Evolutionary conservation across 1,284 basidiomycete genomes (phyloP), one percentile per base, ranked within the genome.

Genomic region (Paramarasmius palmivorus): DNA sequence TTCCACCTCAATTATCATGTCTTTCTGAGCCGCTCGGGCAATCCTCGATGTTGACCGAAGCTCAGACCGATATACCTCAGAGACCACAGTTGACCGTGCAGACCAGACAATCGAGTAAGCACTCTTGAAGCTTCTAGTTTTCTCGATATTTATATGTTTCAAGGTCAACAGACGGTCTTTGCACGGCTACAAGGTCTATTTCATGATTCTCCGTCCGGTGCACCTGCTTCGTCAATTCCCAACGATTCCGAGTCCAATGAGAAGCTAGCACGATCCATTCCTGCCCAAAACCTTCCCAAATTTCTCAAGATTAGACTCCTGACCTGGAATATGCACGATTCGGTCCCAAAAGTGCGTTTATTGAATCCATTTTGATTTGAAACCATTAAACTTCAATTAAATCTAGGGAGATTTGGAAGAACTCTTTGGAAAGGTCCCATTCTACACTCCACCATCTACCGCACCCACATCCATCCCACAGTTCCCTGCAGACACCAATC

Each of bases 241-340:
- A 54, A 50, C n/a, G 40, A 50, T 29, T 32, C 29, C 8, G 41
- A 25, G n/a, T 48, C 56, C 25, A 50, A 59, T 22, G 45, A 42
- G 14, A 37, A 47, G 15, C 36, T 46, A 40, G 12, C 48, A 12
- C 54, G 52, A 39, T 45, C 52, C 55, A 36, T 57, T 36, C 57
- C 60, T 46, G 50, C 55, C 29, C 37, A 39, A 14, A 45, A 52
- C 7, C 38, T 57, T 14, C 61, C 64, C 1, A 72, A 65, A 52
- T 64, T 66, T 54, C 64, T 79, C 53, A 79, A 78, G 55, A 61
- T 79, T 42, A 65, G 71, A 38, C 68, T 79, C 25, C 50, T 79
- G 14, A 78, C 75, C 26, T 80, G 89, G 89, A 91, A 90, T 63
- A 91, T 90, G 88, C 85, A 90, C 60, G 85, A 90, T 61, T 83